Conservation (phyloP, 2,329 filamentous ascomycete genomes). For the Penicillium psychrosexuale region DNA sequence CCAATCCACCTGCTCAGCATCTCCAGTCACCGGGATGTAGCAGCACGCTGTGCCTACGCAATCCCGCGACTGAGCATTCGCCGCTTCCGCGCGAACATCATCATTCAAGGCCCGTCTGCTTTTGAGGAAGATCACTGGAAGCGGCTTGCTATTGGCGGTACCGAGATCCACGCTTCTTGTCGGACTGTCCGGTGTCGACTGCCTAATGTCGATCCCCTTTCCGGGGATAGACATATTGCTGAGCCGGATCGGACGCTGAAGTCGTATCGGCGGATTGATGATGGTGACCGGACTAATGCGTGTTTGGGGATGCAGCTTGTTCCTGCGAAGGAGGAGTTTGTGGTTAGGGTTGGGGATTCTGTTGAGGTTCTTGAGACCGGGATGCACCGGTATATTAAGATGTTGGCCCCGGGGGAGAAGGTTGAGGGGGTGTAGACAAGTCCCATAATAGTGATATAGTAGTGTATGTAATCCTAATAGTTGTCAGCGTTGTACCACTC, state of each 20-base stretch:
- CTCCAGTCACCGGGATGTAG: constrained; percentile 53
- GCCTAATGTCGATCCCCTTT: constrained; percentile 58
- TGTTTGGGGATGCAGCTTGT: constrained; percentile 55
- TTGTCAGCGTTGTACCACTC: no score
- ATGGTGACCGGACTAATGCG: constrained; percentile 47
- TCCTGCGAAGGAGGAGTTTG: constrained; percentile 34
- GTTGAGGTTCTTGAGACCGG: constrained; percentile 43
- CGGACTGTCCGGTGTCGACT: constrained; percentile 58
- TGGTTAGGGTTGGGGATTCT: constrained; percentile 39
- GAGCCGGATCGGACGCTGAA: constrained; percentile 52
- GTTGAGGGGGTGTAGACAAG: constrained; percentile 25
- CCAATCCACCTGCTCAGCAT: constrained; percentile 57
- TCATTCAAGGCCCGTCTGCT: constrained; percentile 51
- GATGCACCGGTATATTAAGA: constrained; percentile 45
- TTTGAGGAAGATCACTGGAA: constrained; percentile 60
- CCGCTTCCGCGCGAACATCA: constrained; percentile 58
- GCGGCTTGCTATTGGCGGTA: constrained; percentile 44
- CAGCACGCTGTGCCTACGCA: constrained; percentile 38
- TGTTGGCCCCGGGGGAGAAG: constrained; percentile 34
- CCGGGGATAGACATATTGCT: constrained; percentile 47
- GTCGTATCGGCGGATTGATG: constrained; percentile 51
- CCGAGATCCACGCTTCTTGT: constrained; percentile 49
- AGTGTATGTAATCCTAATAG: neutral
- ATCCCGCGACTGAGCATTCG: constrained; percentile 49
- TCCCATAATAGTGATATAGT: neutral